Evolutionary conservation across 2,329 filamentous ascomycete species (phyloP).

Genomic region (Monilinia fructigena): DNA sequence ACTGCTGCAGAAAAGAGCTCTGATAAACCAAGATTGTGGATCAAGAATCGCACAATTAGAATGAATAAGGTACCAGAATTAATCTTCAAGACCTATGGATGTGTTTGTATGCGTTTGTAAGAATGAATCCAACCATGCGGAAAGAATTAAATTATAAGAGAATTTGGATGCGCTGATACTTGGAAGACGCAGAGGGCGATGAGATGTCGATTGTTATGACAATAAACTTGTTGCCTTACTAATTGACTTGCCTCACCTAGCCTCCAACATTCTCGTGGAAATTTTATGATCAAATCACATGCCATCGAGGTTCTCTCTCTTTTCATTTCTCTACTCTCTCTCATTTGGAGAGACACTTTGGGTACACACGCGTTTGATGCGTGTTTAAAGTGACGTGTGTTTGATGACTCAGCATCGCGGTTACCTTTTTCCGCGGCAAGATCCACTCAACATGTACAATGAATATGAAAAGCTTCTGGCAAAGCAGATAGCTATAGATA

Average conservation of each 20-base stretch:
- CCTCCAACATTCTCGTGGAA: background rate
- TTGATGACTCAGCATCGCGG: constrained; percentile 11
- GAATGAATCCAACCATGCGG: background rate
- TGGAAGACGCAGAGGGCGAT: background rate
- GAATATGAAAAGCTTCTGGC: too few relatives aligned
- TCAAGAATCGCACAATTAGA: background rate
- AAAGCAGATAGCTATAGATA: too few relatives aligned
- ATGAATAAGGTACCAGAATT: background rate
- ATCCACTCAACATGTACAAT: background rate
- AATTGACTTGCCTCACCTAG: background rate
- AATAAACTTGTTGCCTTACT: background rate
- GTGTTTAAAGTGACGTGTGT: background rate
- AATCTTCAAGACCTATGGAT: background rate
- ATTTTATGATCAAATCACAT: background rate
- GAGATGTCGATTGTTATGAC: background rate
- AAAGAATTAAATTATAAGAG: background rate
- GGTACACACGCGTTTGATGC: background rate
- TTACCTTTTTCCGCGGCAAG: constrained; percentile 1
- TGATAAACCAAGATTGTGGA: background rate
- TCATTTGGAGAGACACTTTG: background rate
- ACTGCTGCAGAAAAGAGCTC: background rate
- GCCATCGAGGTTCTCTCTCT: background rate
- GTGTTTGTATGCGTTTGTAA: too few relatives aligned
- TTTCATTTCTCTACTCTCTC: background rate
- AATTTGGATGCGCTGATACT: background rate